Evolutionary conservation across 768 basidiomycete species (phyloP).

Genomic region (Termitomyces sp.): DNA sequence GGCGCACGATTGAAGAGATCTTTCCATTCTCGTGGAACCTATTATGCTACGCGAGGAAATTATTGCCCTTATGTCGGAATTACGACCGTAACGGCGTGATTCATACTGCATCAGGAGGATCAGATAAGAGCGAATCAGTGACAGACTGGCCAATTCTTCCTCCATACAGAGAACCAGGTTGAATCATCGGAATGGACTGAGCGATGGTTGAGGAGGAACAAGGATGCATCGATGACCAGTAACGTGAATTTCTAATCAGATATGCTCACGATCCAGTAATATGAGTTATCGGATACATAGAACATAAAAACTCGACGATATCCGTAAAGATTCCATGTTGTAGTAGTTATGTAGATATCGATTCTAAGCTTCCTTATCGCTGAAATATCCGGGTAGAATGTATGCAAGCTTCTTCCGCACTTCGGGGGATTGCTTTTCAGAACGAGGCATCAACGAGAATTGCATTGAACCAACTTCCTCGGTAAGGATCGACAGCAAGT

Average conservation of each 20-base stretch:
- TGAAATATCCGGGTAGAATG: constrained; percentile 7
- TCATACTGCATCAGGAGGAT: not conserved
- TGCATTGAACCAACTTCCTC: constrained; percentile 82
- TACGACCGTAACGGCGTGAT: not conserved
- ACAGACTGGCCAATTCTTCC: not conserved
- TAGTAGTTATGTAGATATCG: not conserved
- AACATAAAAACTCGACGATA: constrained; percentile 6
- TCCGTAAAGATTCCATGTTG: not conserved
- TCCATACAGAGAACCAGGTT: not conserved
- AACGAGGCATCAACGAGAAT: constrained; percentile 75
- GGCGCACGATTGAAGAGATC: not conserved
- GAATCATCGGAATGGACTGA: not conserved
- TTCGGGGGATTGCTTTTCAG: constrained; percentile 45
- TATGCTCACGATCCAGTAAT: not conserved
- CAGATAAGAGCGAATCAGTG: not conserved
- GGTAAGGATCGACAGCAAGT: constrained; percentile 35
- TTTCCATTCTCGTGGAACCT: constrained; percentile 17
- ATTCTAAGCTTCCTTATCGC: constrained; percentile 2
- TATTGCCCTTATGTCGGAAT: too few species aligned
- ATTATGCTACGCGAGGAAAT: too few species aligned
- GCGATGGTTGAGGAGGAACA: too few species aligned
- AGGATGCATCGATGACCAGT: too few species aligned
- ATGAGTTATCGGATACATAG: not conserved
- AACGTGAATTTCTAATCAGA: not conserved
- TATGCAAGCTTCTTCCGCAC: constrained; percentile 57